phyloP scores from a whole-genome alignment of 2,329 filamentous ascomycete species.

The Hymenoscyphus albidus region DNA sequence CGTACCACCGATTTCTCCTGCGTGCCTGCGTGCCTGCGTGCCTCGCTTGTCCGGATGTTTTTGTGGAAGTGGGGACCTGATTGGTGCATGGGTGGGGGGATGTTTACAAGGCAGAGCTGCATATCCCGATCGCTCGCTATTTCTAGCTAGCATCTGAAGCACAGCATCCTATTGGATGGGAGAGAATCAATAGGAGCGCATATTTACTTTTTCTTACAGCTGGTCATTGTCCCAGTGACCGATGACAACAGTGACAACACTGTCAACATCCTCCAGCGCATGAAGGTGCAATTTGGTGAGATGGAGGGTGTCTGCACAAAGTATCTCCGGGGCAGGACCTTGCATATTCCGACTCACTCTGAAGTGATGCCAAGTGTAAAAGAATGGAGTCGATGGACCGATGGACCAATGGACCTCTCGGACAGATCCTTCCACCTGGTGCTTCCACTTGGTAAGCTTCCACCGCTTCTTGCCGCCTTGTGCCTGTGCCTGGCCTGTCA shows the following conservation, averaged over 20 bases:
- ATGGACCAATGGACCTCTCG: neutral
- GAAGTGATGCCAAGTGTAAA: neutral
- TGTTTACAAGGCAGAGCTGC: neutral
- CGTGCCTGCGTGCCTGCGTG: neutral
- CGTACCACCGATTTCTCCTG: neutral
- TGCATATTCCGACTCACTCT: neutral
- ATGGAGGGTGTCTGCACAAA: neutral
- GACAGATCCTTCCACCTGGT: neutral
- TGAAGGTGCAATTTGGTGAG: neutral
- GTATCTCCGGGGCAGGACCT: neutral
- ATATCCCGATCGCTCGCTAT: neutral
- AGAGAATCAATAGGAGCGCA: neutral
- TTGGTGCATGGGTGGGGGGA: neutral
- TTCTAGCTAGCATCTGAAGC: neutral
- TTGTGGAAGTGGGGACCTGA: neutral
- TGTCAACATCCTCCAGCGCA: neutral
- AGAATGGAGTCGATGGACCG: neutral
- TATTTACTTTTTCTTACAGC: neutral
- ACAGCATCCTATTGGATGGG: neutral
- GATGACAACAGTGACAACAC: neutral
- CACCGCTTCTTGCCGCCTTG: neutral
- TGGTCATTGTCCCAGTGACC: neutral
- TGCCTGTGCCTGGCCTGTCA: neutral
- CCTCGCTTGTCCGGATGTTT: constrained; percentile 4
- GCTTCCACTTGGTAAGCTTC: neutral